Evolutionary conservation across 2,329 filamentous ascomycete species (phyloP).

Genomic region (Pseudogymnoascus sp.): DNA sequence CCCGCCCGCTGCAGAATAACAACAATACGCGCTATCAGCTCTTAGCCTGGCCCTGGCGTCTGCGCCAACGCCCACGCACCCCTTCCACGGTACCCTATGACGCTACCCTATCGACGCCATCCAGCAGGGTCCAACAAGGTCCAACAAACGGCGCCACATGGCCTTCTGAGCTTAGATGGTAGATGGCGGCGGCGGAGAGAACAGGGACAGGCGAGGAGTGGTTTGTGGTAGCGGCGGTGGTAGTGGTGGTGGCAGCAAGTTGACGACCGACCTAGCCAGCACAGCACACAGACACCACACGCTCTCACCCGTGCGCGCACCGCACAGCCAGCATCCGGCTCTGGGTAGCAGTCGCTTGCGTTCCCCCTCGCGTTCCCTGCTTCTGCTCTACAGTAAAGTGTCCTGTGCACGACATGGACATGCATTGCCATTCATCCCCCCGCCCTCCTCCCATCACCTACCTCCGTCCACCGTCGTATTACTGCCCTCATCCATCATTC

Average conservation of each 20-base stretch:
- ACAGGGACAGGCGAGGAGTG: neutral
- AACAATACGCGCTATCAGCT: neutral
- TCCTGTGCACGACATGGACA: too few species aligned
- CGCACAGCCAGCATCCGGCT: neutral
- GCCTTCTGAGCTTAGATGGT: neutral
- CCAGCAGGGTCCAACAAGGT: too few species aligned
- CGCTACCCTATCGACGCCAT: neutral
- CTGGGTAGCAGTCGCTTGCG: too few species aligned
- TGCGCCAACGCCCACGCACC: neutral
- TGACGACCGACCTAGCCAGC: too few species aligned
- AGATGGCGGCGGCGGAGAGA: neutral
- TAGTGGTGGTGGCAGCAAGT: neutral
- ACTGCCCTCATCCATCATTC: neutral
- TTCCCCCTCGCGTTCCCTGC: neutral
- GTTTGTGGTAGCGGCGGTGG: too few species aligned
- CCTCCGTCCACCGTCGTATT: neutral
- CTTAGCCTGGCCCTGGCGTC: neutral
- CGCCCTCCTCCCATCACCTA: neutral
- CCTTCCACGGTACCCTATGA: neutral
- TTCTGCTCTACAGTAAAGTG: too few species aligned
- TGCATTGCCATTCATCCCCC: too few species aligned
- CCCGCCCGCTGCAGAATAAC: neutral
- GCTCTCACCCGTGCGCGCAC: neutral
- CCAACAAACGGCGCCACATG: neutral
- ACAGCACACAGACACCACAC: neutral